Evolutionary conservation across 805 yeast species (phyloP).

Genomic region (Blastobotrys americana): DNA sequence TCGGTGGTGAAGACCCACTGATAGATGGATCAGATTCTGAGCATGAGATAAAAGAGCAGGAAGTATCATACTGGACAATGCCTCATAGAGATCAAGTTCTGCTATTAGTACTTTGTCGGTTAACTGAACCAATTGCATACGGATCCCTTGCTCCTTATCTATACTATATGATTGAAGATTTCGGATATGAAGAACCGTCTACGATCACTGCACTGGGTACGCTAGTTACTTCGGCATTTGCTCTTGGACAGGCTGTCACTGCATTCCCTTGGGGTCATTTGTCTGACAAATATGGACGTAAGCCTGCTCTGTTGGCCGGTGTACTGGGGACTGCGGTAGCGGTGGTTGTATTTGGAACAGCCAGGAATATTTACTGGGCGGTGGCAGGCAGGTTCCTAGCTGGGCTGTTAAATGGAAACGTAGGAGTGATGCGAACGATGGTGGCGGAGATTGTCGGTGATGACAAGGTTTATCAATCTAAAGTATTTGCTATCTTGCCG

Average conservation of each 20-base stretch:
- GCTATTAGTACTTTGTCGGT: constrained; percentile 29
- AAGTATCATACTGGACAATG: constrained; percentile 19
- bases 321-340: constrained; percentile 46
- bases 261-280: constrained; percentile 54
- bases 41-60: too few relatives aligned
- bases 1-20: too few relatives aligned
- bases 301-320: constrained; percentile 46
- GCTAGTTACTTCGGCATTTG: constrained; percentile 49
- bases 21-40: too few relatives aligned
- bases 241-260: constrained; percentile 51
- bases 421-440: constrained; percentile 54
- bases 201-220: constrained; percentile 33
- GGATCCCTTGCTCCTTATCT: constrained; percentile 57
- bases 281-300: constrained; percentile 50
- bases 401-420: constrained; percentile 56
- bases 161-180: constrained; percentile 55
- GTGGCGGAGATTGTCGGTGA: constrained; percentile 52
- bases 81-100: constrained; percentile 20
- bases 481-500: constrained; percentile 56
- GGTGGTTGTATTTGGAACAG: constrained; percentile 46
- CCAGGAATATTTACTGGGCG: constrained; percentile 46
- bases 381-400: constrained; percentile 44
- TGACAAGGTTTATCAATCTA: constrained; percentile 50
- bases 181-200: constrained; percentile 31
- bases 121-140: constrained; percentile 58